Evolutionary conservation across 257 asterid genomes (phyloP), one percentile per base, ranked within the genome.

Genomic region (Ilex asprella): DNA sequence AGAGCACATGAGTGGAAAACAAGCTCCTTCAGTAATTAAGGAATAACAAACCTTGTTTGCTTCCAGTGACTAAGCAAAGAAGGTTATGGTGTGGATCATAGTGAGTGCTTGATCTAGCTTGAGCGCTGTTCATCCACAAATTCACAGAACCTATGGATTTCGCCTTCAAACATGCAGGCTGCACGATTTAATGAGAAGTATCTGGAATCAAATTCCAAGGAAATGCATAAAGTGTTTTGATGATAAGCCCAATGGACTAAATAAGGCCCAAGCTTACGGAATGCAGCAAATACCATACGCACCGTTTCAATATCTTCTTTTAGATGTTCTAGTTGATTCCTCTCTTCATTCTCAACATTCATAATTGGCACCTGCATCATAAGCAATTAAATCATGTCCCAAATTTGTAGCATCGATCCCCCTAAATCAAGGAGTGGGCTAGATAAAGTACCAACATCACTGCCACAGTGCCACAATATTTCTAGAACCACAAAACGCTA

Each of bases 71-170:
- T 63, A 84, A 49, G 82, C 99, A 93, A 65, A 85, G 62, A 59
- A 89, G 91, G 76, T 89, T 89, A 75, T 93, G 96, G 83, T 93
- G 89, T 6, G 91, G 96, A 79, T 87, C 95, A 53, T 89, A 87
- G 84, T 89, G 97, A 62, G 96, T 82, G 76, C 96, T 92, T 16
- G 97, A 92, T 83, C 97, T 89, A 74, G 78, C 75, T 65, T 73
- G 73, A 73, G 80, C 80, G 66, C 79, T 85, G 79, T 83, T 89
- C 99, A 89, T 89, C 99, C 99, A 92, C 74, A 92, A 75, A 84
- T 92, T 89, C 77, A 92, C 75, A 65, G 97, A 81, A 63, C 81
- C 79, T 65, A 89, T 59, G 14, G 60, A 46, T 79, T 85, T 89
- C 61, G 77, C 78, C 73, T 78, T 83, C 78, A 89, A 75, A 83